A percentile compares a stretch with the other conserved stretches of the same genome.
phyloP scores from a whole-genome alignment of 257 asterid genomes.

The Solanum lycopersicoides region DNA sequence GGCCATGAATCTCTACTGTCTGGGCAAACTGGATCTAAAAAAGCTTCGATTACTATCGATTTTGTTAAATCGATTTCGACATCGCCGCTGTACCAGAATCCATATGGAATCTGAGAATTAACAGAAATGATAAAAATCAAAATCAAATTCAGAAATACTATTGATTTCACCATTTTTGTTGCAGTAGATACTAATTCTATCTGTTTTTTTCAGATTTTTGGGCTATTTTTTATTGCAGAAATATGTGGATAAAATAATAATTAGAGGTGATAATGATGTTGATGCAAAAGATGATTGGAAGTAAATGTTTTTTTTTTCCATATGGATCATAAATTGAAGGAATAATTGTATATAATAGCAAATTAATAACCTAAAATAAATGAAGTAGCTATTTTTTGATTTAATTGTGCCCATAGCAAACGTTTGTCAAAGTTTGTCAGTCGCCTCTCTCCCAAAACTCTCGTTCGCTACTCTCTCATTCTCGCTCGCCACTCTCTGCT shows the following conservation, averaged over 20 bases:
- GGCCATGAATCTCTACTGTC: slow-evolving; percentile 87
- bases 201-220: background rate
- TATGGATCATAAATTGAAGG: no score
- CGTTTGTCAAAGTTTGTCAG: no score
- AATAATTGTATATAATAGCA: no score
- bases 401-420: no score
- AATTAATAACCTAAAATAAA: no score
- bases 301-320: background rate
- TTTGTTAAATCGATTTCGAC: slow-evolving; percentile 1
- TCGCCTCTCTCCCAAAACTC: no score
- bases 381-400: no score
- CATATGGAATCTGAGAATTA: slow-evolving; percentile 34
- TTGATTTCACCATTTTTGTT: background rate
- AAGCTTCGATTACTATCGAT: slow-evolving; percentile 61
- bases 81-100: slow-evolving; percentile 51
- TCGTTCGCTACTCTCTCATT: no score
- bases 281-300: background rate
- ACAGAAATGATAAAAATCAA: background rate
- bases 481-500: no score
- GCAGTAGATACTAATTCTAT: background rate
- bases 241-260: background rate
- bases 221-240: background rate
- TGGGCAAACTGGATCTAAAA: slow-evolving; percentile 89
- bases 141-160: background rate
- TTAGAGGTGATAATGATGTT: background rate